Base-by-base conservation (phyloP, 2,329 filamentous ascomycete genomes). In the Dothiorella sarmentorum region DNA sequence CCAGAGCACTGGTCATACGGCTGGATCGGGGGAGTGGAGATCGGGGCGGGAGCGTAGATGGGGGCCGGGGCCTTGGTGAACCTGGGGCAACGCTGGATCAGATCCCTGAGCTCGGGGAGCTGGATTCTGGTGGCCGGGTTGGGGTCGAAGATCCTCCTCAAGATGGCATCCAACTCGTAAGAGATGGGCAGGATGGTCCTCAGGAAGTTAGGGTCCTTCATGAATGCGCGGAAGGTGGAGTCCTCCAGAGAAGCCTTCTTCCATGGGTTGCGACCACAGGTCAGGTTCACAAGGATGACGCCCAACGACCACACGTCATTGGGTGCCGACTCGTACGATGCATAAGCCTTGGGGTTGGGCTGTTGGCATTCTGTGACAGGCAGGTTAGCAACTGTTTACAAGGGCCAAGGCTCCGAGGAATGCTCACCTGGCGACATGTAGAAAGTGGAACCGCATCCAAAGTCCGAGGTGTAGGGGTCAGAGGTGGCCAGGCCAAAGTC, bases 301-400 rank as follows among this genome's bases (percentile, higher is more conserved):
- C 94, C 94, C n/a, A 99, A 83, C 69, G 90, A 93, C 94, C 94
- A 99, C 67, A 97, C 86, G 75, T 99, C 94, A 78, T 97, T 99
- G 60, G 93, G 90, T 55, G 90, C 91, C 64, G 92, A 96, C 65
- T 87, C 87, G 75, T 99, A 99, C 74, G 84, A 93, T 27, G 88
- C 80, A 71, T 81, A 81, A 74, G 80, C 84, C 82, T 83, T 85
- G 68, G 79, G 87, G 76, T 82, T 81, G 59, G 87, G 82, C 67
- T 91, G 90, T 75, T 97, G 85, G 73, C 94, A 99, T 84, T 99
- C 94, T 97, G 75, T 62, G 31, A 24, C 58, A 56, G 31, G 17
- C 58, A 56, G 7, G 33, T 61, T 56, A 59, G 52, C 51, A 31
- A 59, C 51, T 27, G 26, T 20, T 15, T 11, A 47, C 38, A 40